These are phyloP conservation scores for Rhytidiadelphus loreus DNA, from an alignment of 225 moss, liverwort and hornwort species.

Conservation along the genomic window DNA sequence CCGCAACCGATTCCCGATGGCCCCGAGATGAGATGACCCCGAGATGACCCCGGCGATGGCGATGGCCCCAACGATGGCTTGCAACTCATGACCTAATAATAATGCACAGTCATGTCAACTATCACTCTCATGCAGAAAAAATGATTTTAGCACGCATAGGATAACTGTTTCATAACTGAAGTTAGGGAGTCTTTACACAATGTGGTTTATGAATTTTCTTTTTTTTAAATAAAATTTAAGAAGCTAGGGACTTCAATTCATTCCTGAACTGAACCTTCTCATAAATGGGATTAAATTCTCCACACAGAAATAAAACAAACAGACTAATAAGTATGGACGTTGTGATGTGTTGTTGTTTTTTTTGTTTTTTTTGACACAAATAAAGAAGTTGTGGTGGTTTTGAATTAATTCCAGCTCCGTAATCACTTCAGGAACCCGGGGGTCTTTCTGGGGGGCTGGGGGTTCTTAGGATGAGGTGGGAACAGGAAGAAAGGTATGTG, in stretches of 20 bases:
- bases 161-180: background rate
- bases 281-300: background rate
- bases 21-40: too few relatives aligned
- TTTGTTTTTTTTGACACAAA: too few relatives aligned
- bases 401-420: background rate
- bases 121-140: background rate
- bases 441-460: background rate
- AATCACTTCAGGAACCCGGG: background rate
- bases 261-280: background rate
- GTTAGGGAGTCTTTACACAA: background rate
- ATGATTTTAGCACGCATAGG: background rate
- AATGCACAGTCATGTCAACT: background rate
- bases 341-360: too few relatives aligned
- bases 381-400: too few relatives aligned
- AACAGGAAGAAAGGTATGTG: too few relatives aligned
- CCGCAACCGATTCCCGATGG: accelerated
- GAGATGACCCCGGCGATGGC: too few relatives aligned
- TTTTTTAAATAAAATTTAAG: background rate
- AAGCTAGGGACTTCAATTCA: too few relatives aligned
- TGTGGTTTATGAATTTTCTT: background rate
- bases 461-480: background rate
- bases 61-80: background rate
- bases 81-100: background rate
- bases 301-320: background rate
- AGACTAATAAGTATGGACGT: background rate